Evolutionary conservation across 2,329 filamentous ascomycete species (phyloP), one percentile per base, ranked within the genome.

Genomic region (Fusarium sp.): DNA sequence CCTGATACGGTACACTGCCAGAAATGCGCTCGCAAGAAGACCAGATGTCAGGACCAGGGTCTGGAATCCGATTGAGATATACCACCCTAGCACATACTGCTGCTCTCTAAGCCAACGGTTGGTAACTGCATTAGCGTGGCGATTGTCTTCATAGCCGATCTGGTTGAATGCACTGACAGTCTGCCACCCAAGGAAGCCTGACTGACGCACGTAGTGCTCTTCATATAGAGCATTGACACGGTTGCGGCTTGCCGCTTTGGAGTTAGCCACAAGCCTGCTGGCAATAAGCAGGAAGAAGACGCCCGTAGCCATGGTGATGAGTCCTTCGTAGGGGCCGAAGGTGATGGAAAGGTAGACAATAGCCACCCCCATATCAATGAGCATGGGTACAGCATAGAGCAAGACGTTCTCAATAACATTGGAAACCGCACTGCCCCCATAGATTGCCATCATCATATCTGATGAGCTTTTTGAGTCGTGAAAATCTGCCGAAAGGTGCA

Each of bases 41-140:
- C 92, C 92, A 65, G 86, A 89, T 1, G 90, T 89, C n/a, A 93
- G 84, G 33, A 93, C 86, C 40, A 93, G 77, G 52, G 87, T 88
- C 67, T 89, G 87, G 50, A 88, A 85, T 4, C 86, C 87, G 53
- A 87, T 84, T 0, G 85, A 85, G n/a, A 86, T 69, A 40, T 86
- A 78, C 74, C 86, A 87, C 32, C 83, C 83, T 41, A 85, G 73
- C 12, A 78, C 74, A 48, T 78, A 82, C 63, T 80, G 78, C 44
- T 81, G 77, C 73, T 83, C 80, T 64, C 74, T 78, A 77, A 78
- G 74, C 78, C 80, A 82, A 45, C 80, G 80, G 53, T 78, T 78
- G 30, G 80, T 78, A 20, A 89, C 85, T 13, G 87, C 87, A 56
- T 82, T 79, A 7, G 84, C 82, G 72, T 89, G 88, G 30, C 87